These are phyloP conservation scores for Podosphaera aphanis DNA, from an alignment of 2,329 filamentous ascomycete genomes.

Conservation along the genomic window DNA sequence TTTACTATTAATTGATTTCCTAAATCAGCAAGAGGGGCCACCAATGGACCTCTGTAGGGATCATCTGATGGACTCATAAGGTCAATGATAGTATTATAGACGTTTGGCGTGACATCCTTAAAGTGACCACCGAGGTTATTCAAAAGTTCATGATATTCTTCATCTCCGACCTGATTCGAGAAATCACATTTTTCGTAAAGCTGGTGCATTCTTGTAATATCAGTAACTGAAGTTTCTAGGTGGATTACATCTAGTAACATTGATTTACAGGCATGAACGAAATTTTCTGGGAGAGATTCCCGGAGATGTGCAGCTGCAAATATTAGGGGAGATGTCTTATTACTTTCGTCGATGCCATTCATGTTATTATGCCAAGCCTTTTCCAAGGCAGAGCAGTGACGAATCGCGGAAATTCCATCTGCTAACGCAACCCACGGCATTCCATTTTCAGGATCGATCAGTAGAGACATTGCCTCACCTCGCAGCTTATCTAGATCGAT, in stretches of 20 bases:
- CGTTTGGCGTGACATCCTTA: conserved; percentile 29
- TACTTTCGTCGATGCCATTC: conserved; percentile 24
- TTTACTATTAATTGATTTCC: conserved; percentile 53
- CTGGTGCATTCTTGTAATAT: conserved; percentile 49
- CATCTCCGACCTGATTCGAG: conserved; percentile 56
- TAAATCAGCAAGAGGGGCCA: conserved; percentile 42
- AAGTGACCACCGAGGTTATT: conserved; percentile 43
- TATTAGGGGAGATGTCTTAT: conserved; percentile 37
- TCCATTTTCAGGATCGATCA: conserved; percentile 44
- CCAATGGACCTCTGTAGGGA: conserved; percentile 10
- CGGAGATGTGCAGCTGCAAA: conserved; percentile 47
- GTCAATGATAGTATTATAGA: conserved; percentile 29
- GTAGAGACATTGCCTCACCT: conserved; percentile 57
- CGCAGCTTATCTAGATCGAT: conserved; percentile 69
- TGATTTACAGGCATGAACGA: conserved; percentile 42
- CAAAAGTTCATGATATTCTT: conserved; percentile 50
- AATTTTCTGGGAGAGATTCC: conserved; percentile 43
- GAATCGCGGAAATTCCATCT: conserved; percentile 56
- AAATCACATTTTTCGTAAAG: conserved; percentile 65
- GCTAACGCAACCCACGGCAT: conserved; percentile 70
- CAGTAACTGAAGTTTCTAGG: conserved; percentile 44
- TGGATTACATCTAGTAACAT: conserved; percentile 52
- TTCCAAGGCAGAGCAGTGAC: conserved; percentile 60
- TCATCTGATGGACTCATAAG: conserved; percentile 21
- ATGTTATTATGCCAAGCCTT: conserved; percentile 44